Evolutionary conservation across 2,329 filamentous ascomycete species (phyloP), one percentile per base, ranked within the genome.

Genomic region (Bipolaris zeicola): DNA sequence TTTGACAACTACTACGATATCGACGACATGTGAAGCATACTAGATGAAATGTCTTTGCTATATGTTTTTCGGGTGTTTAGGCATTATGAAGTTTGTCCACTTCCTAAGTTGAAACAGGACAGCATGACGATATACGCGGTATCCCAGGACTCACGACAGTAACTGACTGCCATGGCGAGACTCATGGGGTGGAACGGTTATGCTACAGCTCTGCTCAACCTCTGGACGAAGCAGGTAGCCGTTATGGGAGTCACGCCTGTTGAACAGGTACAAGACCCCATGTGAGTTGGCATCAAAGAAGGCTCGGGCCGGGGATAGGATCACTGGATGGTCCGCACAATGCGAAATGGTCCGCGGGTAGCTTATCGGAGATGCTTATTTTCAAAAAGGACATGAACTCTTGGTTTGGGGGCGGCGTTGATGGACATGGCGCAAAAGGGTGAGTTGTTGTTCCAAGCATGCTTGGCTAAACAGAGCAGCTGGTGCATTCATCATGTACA

Each of bases 1-100:
- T 52, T 52, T 31, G 58, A 61, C 46, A 44, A 55, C 36, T 61
- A 61, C n/a, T 56, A 59, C 52, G 58, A 61, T 11, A 59, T 61
- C 24, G 56, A 61, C 20, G 58, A 61, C 7, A 51, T 61, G 18
- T 61, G 44, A 58, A 46, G 38, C n/a, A 13, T 22, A 37, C 6
- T 6, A 22, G 36, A 14, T 13, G 28, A 22, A 14, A 6, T 39
- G 7, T 34, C 11, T 34, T 45, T 31, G 28, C 20, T 48, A 14
- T 48, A 2, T 48, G 45, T 14, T 14, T 37, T n/a, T 16, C 14
- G 20, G 20, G 22, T 48, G 6, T 16, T 16, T 8, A 31, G 28
- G 36, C 6, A 38, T 38, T 28, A 7, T n/a, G 3, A 11, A 16
- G 1, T 24, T 18, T 18, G 4, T 34, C 8, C 5, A 33, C 24